Evolutionary conservation across 1,139 yeast species (phyloP), one percentile per base, ranked within the genome.

Genomic region (Taphrina wiesneri): DNA sequence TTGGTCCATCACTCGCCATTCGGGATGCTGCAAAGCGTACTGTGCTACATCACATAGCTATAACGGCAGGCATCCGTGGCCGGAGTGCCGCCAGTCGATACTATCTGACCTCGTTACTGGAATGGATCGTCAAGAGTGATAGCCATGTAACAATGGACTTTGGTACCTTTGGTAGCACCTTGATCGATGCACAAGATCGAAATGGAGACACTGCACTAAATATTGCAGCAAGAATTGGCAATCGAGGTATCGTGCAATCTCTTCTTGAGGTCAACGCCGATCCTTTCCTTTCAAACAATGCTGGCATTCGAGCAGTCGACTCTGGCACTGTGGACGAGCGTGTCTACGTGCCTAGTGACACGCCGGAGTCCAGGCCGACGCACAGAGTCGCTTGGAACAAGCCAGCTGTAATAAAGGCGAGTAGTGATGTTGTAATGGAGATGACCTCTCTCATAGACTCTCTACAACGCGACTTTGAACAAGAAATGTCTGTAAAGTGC

Each of bases 161-260:
- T 63, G 81, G 83, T n/a, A 82, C 85, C 71, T 85, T 90, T 69
- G 83, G 87, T 75, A 77, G 79, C 15, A 85, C 85, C 54, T 81
- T 91, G 64, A 85, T 91, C 30, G 90, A 92, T 74, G 82, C 86
- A 1, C 88, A 86, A 70, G 98, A 92, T 74, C 81, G 85, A 62
- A 86, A 87, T 71, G 99, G 98, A 47, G 96, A 92, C 73, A 90
- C 96, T 0, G 80, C 82, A n/a, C 79, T 93, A 67, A 96, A 92
- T 75, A 84, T 91, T 68, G 97, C 98, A 0, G 95, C 96, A 0
- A 86, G 96, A 73, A 83, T 87, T 63, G 97, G 96, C 34, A 87
- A 88, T 72, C 85, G 83, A 70, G 86, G 92, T 77, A 85, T 93
- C 69, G 88, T 90, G 23, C 90, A 88, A 68, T 86, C 90, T 65